Conservation (phyloP, 257 asterid species). For the Cynanchum wilfordii region DNA sequence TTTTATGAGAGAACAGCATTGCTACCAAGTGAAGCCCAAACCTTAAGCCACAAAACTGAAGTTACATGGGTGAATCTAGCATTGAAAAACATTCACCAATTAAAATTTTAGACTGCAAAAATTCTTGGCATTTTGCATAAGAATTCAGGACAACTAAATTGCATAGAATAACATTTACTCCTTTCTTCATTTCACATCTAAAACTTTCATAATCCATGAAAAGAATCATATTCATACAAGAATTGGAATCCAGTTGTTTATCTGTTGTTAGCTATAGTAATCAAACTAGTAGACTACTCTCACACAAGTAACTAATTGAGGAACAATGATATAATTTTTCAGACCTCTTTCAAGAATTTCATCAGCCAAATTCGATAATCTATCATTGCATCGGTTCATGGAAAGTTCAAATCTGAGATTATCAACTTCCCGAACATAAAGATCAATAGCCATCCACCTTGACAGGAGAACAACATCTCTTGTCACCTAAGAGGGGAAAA, state of each 20-base stretch:
- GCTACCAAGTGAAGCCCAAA: background rate
- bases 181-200: background rate
- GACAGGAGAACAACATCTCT: slow-evolving; percentile 82
- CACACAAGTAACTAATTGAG: slow-evolving; percentile 5
- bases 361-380: slow-evolving; percentile 63
- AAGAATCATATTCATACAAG: background rate
- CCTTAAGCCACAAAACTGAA: background rate
- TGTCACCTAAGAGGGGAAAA: slow-evolving; percentile 58
- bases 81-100: background rate
- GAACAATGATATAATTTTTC: background rate
- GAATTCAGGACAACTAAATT: background rate
- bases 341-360: slow-evolving; percentile 76
- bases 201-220: background rate
- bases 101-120: background rate
- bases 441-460: slow-evolving; percentile 99
- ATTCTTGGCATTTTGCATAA: background rate
- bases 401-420: slow-evolving; percentile 94
- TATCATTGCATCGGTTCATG: slow-evolving; percentile 69
- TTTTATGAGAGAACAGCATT: background rate
- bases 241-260: background rate
- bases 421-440: slow-evolving; percentile 78
- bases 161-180: background rate
- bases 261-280: background rate
- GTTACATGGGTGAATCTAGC: background rate
- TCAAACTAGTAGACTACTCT: background rate